Evolutionary conservation across 2,329 filamentous ascomycete genomes (phyloP).

Genomic region (Stagonosporopsis cucurbitacearum): DNA sequence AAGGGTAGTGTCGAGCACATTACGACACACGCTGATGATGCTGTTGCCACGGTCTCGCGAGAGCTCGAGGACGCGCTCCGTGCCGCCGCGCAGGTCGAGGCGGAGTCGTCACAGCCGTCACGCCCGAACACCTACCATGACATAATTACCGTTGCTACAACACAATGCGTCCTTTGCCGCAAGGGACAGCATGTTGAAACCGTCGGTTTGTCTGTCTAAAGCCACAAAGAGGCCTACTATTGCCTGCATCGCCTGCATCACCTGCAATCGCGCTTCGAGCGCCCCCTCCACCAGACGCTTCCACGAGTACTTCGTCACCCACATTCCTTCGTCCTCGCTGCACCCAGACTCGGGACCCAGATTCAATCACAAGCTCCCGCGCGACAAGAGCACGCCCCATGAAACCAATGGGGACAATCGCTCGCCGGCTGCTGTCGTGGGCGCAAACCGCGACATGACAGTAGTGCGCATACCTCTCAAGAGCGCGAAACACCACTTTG

Average conservation of each 20-base stretch:
- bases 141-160: constrained; percentile 35
- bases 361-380: constrained; percentile 83
- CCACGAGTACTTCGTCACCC: constrained; percentile 97
- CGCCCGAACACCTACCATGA: constrained; percentile 29
- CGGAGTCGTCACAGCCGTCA: constrained; percentile 9
- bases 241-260: constrained; percentile 22
- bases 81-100: too few species aligned
- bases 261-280: constrained; percentile 14
- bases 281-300: constrained; percentile 57
- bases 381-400: constrained; percentile 83
- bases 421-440: constrained; percentile 47
- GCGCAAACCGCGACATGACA: constrained; percentile 72
- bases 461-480: constrained; percentile 93
- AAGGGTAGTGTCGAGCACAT: too few species aligned
- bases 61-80: too few species aligned
- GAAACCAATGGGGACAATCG: constrained; percentile 50
- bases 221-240: constrained; percentile 35
- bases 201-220: constrained; percentile 35
- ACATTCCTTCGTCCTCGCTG: constrained; percentile 89
- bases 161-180: constrained; percentile 44
- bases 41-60: too few species aligned
- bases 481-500: constrained; percentile 96
- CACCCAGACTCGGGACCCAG: constrained; percentile 79
- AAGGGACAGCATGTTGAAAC: constrained; percentile 50
- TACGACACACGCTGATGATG: too few species aligned